Evolutionary conservation across 2,329 filamentous ascomycete species (phyloP).

Genomic region (Pseudopyrenochaeta lycopersici): DNA sequence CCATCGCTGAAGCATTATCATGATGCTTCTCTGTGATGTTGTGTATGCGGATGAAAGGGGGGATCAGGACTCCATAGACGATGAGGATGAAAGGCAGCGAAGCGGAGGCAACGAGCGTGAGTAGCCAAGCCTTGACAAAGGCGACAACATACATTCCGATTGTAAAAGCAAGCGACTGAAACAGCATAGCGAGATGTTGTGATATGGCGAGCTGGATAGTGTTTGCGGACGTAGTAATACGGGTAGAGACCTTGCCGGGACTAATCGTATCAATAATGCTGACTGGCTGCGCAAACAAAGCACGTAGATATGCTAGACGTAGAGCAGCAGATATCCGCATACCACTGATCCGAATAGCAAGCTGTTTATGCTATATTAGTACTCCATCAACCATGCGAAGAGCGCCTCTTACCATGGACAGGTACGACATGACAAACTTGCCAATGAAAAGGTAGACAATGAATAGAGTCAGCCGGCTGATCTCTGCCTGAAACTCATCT

Average conservation of each 20-base stretch:
- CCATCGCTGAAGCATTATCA: conserved; percentile 47
- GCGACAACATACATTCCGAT: conserved; percentile 55
- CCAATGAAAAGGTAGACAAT: conserved; percentile 48
- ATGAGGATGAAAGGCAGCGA: conserved; percentile 52
- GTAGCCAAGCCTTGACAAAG: conserved; percentile 61
- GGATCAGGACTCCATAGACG: conserved; percentile 38
- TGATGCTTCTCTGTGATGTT: conserved; percentile 41
- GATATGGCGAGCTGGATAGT: conserved; percentile 65
- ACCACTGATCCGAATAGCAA: conserved; percentile 60
- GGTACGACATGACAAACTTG: conserved; percentile 45
- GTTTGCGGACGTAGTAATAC: conserved; percentile 63
- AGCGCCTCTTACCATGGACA: conserved; percentile 37
- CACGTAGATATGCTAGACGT: conserved; percentile 59
- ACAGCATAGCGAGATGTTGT: conserved; percentile 61
- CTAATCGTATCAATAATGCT: conserved; percentile 59
- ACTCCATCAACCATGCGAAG: background rate
- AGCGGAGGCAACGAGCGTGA: conserved; percentile 61
- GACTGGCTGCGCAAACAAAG: conserved; percentile 61
- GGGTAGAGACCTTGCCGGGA: conserved; percentile 59
- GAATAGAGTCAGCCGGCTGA: conserved; percentile 50
- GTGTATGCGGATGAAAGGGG: conserved; percentile 44
- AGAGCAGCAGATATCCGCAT: conserved; percentile 61
- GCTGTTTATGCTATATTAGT: conserved; percentile 34
- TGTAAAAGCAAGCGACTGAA: conserved; percentile 46
- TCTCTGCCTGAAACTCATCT: conserved; percentile 59